These are phyloP conservation scores for Aspergillus coremiiformis DNA, from an alignment of 495 filamentous ascomycete genomes.

Conservation along the genomic window DNA sequence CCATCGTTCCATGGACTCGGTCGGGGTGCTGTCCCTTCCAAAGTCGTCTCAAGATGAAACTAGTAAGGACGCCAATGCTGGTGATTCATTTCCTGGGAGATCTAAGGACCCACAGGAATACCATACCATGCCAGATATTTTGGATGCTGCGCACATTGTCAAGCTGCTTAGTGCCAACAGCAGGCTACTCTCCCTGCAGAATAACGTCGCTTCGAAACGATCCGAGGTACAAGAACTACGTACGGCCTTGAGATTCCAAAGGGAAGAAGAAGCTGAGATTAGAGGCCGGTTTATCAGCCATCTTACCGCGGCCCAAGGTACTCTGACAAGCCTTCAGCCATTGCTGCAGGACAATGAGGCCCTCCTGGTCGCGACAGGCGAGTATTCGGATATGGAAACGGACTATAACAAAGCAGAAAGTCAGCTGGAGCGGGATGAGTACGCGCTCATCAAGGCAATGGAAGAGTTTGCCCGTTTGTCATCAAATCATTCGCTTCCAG, in stretches of 20 bases:
- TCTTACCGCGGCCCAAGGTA: conserved; percentile 11
- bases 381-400: conserved; percentile 19
- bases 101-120: background rate
- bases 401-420: conserved; percentile 23
- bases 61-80: background rate
- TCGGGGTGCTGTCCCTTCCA: background rate
- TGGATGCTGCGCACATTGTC: background rate
- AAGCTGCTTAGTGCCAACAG: conserved; percentile 1
- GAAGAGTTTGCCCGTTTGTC: conserved; percentile 8
- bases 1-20: background rate
- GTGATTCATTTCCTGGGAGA: background rate
- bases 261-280: conserved; percentile 12
- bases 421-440: conserved; percentile 20
- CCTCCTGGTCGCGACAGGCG: conserved; percentile 12
- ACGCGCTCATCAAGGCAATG: conserved; percentile 14
- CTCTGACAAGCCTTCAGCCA: background rate
- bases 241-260: conserved; percentile 7
- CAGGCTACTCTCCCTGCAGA: conserved; percentile 5
- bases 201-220: conserved; percentile 13
- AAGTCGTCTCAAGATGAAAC: background rate
- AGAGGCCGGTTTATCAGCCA: conserved; percentile 8
- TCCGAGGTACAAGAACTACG: conserved; percentile 15
- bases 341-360: conserved; percentile 10
- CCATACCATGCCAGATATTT: background rate
- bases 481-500: background rate